A percentile compares a stretch with the other conserved stretches of the same genome.
Evolutionary conservation across 306 rosid species (phyloP).

Genomic region (Vigna mungo): DNA sequence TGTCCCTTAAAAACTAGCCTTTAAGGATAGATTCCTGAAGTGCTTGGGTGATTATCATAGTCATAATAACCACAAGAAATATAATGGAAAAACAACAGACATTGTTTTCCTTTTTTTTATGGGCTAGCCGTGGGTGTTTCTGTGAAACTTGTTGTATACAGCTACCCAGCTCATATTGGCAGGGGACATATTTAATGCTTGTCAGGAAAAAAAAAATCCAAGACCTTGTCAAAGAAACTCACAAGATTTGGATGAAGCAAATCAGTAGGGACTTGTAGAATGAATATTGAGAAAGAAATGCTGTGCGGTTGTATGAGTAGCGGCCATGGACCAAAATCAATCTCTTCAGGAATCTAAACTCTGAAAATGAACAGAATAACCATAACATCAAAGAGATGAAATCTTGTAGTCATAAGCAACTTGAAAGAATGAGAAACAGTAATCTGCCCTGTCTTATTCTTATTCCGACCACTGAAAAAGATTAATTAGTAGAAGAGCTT

Average conservation of each 20-base stretch:
- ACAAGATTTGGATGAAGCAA: constrained; percentile 99
- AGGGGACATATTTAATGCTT: constrained; percentile 25
- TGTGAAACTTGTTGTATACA: constrained; percentile 6
- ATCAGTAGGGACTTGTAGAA: constrained; percentile 92
- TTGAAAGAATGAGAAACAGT: constrained; percentile 30
- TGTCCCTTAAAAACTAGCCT: too few relatives aligned
- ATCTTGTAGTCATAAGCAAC: constrained; percentile 33
- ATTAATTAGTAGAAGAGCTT: constrained; percentile 11
- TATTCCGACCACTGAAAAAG: constrained; percentile 31
- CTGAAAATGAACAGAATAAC: constrained; percentile 65
- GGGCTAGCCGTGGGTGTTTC: constrained; percentile 23
- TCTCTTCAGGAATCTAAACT: constrained; percentile 89
- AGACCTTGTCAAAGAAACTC: constrained; percentile 52
- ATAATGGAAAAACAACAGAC: constrained; percentile 9
- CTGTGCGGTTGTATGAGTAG: constrained; percentile 97
- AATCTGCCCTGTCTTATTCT: constrained; percentile 30
- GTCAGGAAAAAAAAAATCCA: constrained; percentile 11
- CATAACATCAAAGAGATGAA: constrained; percentile 37
- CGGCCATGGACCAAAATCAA: constrained; percentile 98
- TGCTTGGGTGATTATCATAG: too few relatives aligned
- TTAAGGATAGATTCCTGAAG: too few relatives aligned
- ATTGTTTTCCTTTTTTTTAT: constrained; percentile 1
- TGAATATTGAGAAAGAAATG: constrained; percentile 95
- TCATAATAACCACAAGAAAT: constrained; percentile 31
- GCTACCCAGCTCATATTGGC: constrained; percentile 1